Base-by-base conservation (phyloP, 805 yeast species). In the Zygosaccharomyces siamensis region DNA sequence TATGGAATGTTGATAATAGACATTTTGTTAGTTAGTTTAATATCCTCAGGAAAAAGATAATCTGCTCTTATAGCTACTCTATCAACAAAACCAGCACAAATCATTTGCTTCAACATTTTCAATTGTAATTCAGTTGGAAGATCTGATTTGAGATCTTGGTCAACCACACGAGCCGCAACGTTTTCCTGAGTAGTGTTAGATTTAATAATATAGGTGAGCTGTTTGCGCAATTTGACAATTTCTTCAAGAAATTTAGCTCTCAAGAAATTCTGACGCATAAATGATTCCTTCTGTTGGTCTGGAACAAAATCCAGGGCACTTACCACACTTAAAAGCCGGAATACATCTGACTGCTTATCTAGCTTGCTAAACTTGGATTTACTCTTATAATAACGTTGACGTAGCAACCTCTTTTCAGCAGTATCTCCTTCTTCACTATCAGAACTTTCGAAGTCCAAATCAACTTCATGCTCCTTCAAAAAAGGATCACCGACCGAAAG, bases 401-500 rank as follows among this genome's bases (percentile, higher is more conserved):
- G 73, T 20, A 77, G 54, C 7, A 66, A 65, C 27, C 71, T 74
- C 18, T 71, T 70, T 6, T 60, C 71, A 20, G 71, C 75, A 11
- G 61, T 69, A n/a, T 50, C 43, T 18, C 46, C 46, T 1, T 42
- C 50, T 11, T 46, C 57, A n/a, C 53, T 53, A n/a, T 54, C 56
- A 3, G 68, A 68, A 10, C 63, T 69, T 5, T 54, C 65, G 20
- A 49, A 54, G 14, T 45, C 46, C 6, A 84, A 71, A 0, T 93
- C 92, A 8, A 87, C 63, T 60, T 87, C 97, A 53, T 77, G 78
- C 62, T 86, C 95, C 36, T 74, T 75, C 30, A 87, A 67, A 58
- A 89, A 89, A 12, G 96, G 96, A 60, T 90, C 95, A 4, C 97
- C 97, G 39, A 93, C 97, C 0, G 97, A 84, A 28, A 93, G 70